Evolutionary conservation across 371 early-diverging fungal species (phyloP), one percentile per base, ranked within the genome.

Genomic region (Circinella umbellata): DNA sequence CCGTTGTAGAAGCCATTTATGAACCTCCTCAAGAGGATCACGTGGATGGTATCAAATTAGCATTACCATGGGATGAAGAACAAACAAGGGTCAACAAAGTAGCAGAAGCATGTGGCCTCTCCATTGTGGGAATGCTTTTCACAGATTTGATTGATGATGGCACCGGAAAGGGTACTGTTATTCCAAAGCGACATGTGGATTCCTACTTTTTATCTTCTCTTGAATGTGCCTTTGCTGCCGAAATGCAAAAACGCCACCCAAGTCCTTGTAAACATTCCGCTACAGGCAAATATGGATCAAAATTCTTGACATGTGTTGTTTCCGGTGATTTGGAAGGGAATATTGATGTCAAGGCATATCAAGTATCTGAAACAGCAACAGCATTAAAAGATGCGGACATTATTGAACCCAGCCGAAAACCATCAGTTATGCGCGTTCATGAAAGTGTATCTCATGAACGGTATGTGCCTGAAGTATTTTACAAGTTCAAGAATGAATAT

Each of bases 401-500:
- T 64, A 86, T 99, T 7, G 95, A 96, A 64, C 92, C 99, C 0
- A 94, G 95, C 67, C 89, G 91, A 34, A 92, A 96, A 47, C 97
- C 99, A 1, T 84, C 88, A 9, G 83, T 92, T 49, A 91, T 99
- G 91, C 88, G 94, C 9, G 96, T 99, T n/a, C 85, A 86, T 72
- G 91, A 93, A 64, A 84, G 92, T 35, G 89, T 92, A 6, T 67
- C 83, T 14, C 82, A 82, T 60, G 88, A 89, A 64, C 90, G 92
- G 8, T 99, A 98, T 75, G 94, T 99, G 7, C 99, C 98, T 4
- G 99, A 99, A 61, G 93, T 99, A 4, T 95, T 97, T 74, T 99
- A 96, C 88, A 93, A 93, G 78, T 95, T 91, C 79, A 94, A 92
- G 76, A 97, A 99, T 83, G 92, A 97, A 76, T 99, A 99, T 79